These are phyloP conservation scores for Trichoderma guizhouense DNA, from an alignment of 2,329 filamentous ascomycete species.

Conservation along the genomic window DNA sequence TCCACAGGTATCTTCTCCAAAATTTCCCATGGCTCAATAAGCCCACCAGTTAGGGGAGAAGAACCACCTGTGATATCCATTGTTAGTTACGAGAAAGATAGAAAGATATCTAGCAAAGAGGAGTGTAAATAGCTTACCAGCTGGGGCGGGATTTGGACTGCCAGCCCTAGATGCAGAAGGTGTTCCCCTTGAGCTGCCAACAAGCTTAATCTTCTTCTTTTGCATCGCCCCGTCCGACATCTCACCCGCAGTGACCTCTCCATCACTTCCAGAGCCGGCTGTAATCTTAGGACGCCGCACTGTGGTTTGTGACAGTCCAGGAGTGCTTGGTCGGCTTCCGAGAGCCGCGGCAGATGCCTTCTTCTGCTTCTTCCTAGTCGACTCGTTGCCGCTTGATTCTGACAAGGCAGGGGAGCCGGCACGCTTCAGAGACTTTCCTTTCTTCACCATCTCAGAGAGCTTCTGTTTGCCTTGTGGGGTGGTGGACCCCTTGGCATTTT, in stretches of 20 bases:
- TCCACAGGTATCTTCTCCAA: slow-evolving; percentile 50
- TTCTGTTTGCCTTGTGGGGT: slow-evolving; percentile 50
- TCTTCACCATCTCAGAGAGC: slow-evolving; percentile 41
- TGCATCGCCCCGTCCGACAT: slow-evolving; percentile 54
- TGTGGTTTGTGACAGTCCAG: slow-evolving; percentile 41
- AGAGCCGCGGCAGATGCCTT: slow-evolving; percentile 52
- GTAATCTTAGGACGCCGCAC: slow-evolving; percentile 42
- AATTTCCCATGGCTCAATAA: slow-evolving; percentile 52
- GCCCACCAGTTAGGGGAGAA: slow-evolving; percentile 33
- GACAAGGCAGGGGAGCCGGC: slow-evolving; percentile 83
- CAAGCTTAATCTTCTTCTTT: slow-evolving; percentile 57
- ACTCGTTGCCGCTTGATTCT: slow-evolving; percentile 90
- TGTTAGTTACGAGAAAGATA: slow-evolving; percentile 2
- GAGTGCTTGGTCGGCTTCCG: slow-evolving; percentile 55
- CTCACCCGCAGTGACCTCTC: slow-evolving; percentile 66
- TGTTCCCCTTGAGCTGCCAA: slow-evolving; percentile 46
- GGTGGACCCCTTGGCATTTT: slow-evolving; percentile 64
- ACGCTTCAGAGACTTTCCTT: slow-evolving; percentile 69
- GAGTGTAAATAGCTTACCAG: slow-evolving; percentile 32
- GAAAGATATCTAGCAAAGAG: not conserved
- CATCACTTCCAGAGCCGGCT: slow-evolving; percentile 66
- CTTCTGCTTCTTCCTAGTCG: slow-evolving; percentile 73
- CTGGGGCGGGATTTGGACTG: slow-evolving; percentile 51
- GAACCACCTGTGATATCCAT: slow-evolving; percentile 27
- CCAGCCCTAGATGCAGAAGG: slow-evolving; percentile 59